phyloP scores from a whole-genome alignment of 2,329 filamentous ascomycete genomes.

The Dendryphion nanum region DNA sequence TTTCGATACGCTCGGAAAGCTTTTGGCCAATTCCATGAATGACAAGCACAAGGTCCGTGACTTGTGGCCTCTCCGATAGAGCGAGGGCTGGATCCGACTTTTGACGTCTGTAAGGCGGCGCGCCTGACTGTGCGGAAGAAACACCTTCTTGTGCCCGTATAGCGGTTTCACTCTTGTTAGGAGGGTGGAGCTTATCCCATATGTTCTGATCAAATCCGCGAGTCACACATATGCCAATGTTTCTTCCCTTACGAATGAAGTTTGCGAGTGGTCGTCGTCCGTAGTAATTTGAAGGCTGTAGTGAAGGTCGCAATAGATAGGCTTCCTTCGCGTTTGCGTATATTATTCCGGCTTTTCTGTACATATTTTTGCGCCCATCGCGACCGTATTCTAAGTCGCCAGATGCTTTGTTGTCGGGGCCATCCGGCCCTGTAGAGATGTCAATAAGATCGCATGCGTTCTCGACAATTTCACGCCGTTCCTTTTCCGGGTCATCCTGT shows the following conservation, averaged over 20 bases:
- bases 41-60: constrained; percentile 85
- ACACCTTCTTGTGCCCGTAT: constrained; percentile 46
- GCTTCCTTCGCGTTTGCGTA: constrained; percentile 77
- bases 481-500: constrained; percentile 44
- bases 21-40: constrained; percentile 98
- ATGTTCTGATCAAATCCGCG: constrained; percentile 77
- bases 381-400: constrained; percentile 43
- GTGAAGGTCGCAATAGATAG: constrained; percentile 80
- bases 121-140: constrained; percentile 45
- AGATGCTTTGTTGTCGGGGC: constrained; percentile 49
- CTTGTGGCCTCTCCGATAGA: constrained; percentile 63
- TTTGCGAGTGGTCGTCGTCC: constrained; percentile 77
- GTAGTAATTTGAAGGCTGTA: constrained; percentile 83
- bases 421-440: constrained; percentile 45
- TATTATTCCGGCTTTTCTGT: constrained; percentile 76
- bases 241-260: constrained; percentile 74
- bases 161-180: constrained; percentile 40
- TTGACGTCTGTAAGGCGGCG: constrained; percentile 38
- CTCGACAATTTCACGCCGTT: constrained; percentile 44
- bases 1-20: constrained; percentile 89
- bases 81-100: constrained; percentile 59
- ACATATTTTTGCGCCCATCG: constrained; percentile 56
- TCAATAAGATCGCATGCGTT: constrained; percentile 49
- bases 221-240: constrained; percentile 82
- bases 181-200: constrained; percentile 73